These are phyloP conservation scores for Malassezia nana DNA, from an alignment of 1,284 basidiomycete genomes.

Conservation along the genomic window DNA sequence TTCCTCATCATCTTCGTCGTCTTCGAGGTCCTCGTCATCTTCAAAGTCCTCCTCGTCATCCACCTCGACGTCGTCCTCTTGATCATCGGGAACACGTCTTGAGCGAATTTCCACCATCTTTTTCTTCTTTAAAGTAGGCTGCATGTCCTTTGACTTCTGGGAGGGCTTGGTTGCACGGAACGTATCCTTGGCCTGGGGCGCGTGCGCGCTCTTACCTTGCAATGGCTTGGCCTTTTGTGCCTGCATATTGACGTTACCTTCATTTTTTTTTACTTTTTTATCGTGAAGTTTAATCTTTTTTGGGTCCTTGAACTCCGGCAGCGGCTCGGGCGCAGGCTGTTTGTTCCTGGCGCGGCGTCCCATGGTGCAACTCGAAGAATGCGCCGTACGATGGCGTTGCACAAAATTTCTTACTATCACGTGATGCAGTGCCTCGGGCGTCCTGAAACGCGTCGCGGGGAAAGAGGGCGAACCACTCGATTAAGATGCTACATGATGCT, in stretches of 20 bases:
- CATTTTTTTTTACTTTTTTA: not conserved
- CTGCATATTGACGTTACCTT: conserved; percentile 47
- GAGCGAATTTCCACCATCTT: no score
- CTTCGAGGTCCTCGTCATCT: conserved; percentile 4
- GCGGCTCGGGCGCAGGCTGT: conserved; percentile 56
- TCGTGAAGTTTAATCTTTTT: conserved; percentile 54
- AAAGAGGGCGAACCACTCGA: no score
- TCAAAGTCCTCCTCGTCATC: conserved; percentile 43
- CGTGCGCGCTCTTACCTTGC: not conserved
- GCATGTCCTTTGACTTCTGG: conserved; percentile 14
- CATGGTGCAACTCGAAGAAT: conserved; percentile 53
- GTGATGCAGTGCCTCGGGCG: not conserved
- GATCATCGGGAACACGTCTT: not conserved
- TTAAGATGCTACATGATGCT: not conserved
- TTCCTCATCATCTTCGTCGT: conserved; percentile 17
- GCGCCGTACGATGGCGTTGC: not conserved
- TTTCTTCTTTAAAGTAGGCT: conserved; percentile 19
- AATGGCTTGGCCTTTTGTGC: conserved; percentile 20
- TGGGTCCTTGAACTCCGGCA: conserved; percentile 39
- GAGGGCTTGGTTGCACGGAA: not conserved
- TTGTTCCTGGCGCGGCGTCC: conserved; percentile 84
- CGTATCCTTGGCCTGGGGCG: not conserved
- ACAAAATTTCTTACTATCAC: conserved; percentile 7
- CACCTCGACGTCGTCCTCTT: conserved; percentile 32
- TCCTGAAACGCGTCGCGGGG: no score